These are phyloP conservation scores for Acrocalymma vagum DNA, from an alignment of 2,329 filamentous ascomycete species.

Conservation along the genomic window DNA sequence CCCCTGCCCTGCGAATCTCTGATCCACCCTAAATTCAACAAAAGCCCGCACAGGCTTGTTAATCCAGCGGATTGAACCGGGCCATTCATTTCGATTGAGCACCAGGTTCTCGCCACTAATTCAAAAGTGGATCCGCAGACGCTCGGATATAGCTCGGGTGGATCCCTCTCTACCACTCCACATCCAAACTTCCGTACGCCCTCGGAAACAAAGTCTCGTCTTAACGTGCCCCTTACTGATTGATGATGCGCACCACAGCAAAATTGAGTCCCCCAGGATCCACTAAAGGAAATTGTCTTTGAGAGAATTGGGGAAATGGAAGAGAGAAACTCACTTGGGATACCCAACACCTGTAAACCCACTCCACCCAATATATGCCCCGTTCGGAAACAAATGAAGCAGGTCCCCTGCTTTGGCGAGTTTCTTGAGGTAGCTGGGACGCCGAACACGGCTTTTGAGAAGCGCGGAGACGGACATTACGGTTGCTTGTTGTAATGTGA, in stretches of 20 bases:
- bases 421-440: constrained; percentile 82
- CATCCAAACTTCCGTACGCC: constrained; percentile 37
- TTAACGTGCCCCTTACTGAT: too few relatives aligned
- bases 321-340: constrained; percentile 71
- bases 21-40: too few relatives aligned
- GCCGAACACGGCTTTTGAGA: constrained; percentile 77
- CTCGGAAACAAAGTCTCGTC: constrained; percentile 33
- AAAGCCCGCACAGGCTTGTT: too few relatives aligned
- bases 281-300: background rate
- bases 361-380: constrained; percentile 88
- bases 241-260: too few relatives aligned
- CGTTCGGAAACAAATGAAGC: constrained; percentile 82
- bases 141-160: constrained; percentile 37
- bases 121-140: too few relatives aligned
- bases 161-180: constrained; percentile 15
- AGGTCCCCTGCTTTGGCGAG: constrained; percentile 81
- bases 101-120: too few relatives aligned
- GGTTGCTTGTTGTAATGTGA: background rate
- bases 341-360: constrained; percentile 92
- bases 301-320: constrained; percentile 1
- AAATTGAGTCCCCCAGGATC: constrained; percentile 12
- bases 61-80: too few relatives aligned
- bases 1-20: too few relatives aligned
- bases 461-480: constrained; percentile 71
- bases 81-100: too few relatives aligned